Conservation (phyloP, 352 stramenopile species). For the Phytophthora pluvialis region DNA sequence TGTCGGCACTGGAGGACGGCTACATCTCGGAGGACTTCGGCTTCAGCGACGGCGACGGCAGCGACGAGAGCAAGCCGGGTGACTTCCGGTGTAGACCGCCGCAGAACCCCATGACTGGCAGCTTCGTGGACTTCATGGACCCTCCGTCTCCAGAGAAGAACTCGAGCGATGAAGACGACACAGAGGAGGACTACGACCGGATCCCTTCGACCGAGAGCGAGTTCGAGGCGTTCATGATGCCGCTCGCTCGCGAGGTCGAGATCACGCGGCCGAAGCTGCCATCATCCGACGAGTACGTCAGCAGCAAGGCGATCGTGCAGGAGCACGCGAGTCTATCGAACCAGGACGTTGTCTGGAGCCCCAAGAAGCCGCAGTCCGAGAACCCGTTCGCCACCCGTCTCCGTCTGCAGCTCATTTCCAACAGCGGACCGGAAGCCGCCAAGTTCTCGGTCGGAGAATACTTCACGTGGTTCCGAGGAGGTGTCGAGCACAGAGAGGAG, state of each 20-base stretch:
- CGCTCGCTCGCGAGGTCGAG: conserved; percentile 19
- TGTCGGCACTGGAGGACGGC: conserved; percentile 30
- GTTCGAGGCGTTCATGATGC: conserved; percentile 20
- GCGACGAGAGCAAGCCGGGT: conserved; percentile 14
- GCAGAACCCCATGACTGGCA: conserved; percentile 24
- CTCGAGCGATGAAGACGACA: conserved; percentile 11
- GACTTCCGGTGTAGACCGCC: conserved; percentile 8
- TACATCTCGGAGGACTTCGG: conserved; percentile 39
- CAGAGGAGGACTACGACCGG: conserved; percentile 12
- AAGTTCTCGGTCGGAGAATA: conserved; percentile 19
- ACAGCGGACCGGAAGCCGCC: background rate
- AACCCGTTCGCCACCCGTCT: conserved; percentile 22
- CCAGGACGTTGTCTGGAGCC: conserved; percentile 6
- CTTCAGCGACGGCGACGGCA: conserved; percentile 34
- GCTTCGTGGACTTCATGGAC: conserved; percentile 33
- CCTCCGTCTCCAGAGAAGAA: conserved; percentile 21
- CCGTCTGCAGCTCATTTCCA: conserved; percentile 17
- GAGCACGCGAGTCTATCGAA: conserved; percentile 7
- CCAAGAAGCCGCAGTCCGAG: conserved; percentile 18
- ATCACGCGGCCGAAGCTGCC: conserved; percentile 4
- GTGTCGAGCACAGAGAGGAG: conserved; percentile 1
- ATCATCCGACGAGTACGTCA: background rate
- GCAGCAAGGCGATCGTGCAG: conserved; percentile 12
- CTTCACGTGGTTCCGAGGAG: conserved; percentile 19
- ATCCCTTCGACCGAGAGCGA: conserved; percentile 27